Conservation (phyloP, 2,329 filamentous ascomycete genomes). For the Paraconiothyrium sp. region DNA sequence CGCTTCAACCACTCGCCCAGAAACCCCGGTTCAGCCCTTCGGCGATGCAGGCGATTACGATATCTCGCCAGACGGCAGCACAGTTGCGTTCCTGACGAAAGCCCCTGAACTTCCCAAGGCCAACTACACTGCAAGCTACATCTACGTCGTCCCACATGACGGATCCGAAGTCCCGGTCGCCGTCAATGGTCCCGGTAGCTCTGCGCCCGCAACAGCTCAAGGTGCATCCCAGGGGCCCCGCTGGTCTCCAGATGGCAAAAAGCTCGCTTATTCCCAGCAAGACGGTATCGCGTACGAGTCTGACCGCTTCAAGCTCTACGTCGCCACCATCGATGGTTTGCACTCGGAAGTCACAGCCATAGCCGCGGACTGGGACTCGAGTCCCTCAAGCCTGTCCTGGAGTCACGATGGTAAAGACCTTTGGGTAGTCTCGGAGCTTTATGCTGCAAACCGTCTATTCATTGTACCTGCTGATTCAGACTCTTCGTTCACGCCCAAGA, state of each 20-base stretch:
- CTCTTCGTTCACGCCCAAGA: conserved; percentile 54
- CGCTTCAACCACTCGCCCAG: conserved; percentile 61
- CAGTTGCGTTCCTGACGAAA: conserved; percentile 75
- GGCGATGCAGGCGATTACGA: conserved; percentile 83
- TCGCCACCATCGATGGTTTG: conserved; percentile 44
- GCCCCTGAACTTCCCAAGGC: conserved; percentile 76
- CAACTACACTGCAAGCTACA: conserved; percentile 81
- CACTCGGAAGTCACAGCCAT: conserved; percentile 37
- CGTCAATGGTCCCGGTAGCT: conserved; percentile 44
- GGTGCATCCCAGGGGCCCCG: conserved; percentile 74
- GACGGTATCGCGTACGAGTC: conserved; percentile 75
- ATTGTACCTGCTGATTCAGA: conserved; percentile 68
- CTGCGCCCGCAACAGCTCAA: conserved; percentile 51
- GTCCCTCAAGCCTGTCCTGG: conserved; percentile 40
- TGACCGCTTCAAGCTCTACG: conserved; percentile 69
- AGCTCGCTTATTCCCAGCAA: conserved; percentile 80
- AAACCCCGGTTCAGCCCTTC: conserved; percentile 78
- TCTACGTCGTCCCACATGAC: conserved; percentile 76
- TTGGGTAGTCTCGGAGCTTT: conserved; percentile 44
- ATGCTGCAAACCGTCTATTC: conserved; percentile 58
- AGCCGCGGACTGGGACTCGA: conserved; percentile 48
- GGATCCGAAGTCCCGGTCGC: conserved; percentile 60
- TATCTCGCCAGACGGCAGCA: conserved; percentile 70
- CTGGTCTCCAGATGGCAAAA: conserved; percentile 78
- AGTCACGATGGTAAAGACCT: conserved; percentile 42